These are phyloP conservation scores for Beauveria pseudobassiana DNA, from an alignment of 2,329 filamentous ascomycete species.

Conservation along the genomic window DNA sequence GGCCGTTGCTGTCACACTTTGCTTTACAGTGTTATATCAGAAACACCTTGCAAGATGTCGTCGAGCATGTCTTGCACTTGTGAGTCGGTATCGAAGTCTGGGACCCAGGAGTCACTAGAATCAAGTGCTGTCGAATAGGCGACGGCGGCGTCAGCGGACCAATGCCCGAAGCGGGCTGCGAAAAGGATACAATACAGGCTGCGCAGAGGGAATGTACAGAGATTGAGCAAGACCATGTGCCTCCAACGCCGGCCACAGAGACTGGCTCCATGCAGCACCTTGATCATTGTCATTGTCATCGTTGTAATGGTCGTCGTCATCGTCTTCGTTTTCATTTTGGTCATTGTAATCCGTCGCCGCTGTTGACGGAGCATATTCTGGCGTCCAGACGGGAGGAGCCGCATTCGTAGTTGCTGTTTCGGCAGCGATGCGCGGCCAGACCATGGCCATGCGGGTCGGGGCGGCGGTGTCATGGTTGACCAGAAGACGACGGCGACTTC, in stretches of 20 bases:
- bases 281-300: not conserved
- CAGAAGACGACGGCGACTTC: slow-evolving; percentile 20
- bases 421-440: slow-evolving; percentile 24
- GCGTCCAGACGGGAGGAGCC: not conserved
- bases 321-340: not conserved
- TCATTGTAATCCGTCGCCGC: not conserved
- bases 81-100: not conserved
- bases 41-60: not conserved
- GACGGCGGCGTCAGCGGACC: slow-evolving; percentile 4
- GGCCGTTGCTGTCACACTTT: not conserved
- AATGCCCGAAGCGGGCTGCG: not conserved
- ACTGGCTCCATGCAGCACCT: not conserved
- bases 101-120: not conserved
- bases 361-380: not conserved
- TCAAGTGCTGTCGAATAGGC: not conserved
- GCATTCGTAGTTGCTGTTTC: not conserved
- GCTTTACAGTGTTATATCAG: not conserved
- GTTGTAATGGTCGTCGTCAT: not conserved
- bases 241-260: not conserved
- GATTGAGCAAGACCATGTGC: not conserved
- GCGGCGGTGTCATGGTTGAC: slow-evolving; percentile 17
- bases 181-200: slow-evolving; percentile 9
- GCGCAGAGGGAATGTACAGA: slow-evolving; percentile 7
- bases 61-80: not conserved
- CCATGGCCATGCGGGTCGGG: slow-evolving; percentile 30